Conservation (phyloP, 805 yeast genomes). For the Brettanomyces sp. region DNA sequence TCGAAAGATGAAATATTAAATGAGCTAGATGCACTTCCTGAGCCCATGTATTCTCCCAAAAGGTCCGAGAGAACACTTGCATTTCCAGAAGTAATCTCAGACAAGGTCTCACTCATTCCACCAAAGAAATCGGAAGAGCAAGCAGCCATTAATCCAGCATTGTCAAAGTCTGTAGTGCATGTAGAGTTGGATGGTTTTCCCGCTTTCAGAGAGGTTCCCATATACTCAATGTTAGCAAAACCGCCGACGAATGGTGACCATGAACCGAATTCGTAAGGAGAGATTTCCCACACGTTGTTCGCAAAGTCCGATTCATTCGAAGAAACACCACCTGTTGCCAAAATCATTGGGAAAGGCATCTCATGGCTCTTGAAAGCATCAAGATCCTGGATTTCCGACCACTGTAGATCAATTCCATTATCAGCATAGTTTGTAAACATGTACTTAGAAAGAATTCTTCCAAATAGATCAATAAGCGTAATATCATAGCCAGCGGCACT, state of each 20-base stretch:
- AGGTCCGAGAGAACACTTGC: constrained; percentile 3
- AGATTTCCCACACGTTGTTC: constrained; percentile 50
- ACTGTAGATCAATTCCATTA: constrained; percentile 50
- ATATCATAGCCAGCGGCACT: constrained; percentile 50
- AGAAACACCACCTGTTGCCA: constrained; percentile 49
- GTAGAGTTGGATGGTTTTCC: constrained; percentile 39
- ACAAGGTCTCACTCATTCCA: constrained; percentile 6
- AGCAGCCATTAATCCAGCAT: constrained; percentile 69
- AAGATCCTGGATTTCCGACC: constrained; percentile 45
- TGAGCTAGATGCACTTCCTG: constrained; percentile 7
- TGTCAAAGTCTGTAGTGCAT: constrained; percentile 67
- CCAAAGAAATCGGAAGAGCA: constrained; percentile 65
- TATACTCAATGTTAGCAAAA: constrained; percentile 53
- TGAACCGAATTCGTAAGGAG: constrained; percentile 71
- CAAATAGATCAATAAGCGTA: constrained; percentile 65
- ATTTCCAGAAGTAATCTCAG: constrained; percentile 9
- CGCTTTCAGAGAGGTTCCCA: constrained; percentile 52
- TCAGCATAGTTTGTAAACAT: constrained; percentile 50
- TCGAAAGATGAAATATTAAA: constrained; percentile 9
- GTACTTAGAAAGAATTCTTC: constrained; percentile 56
- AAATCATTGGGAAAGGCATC: constrained; percentile 64
- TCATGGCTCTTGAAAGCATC: constrained; percentile 47
- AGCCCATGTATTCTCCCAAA: neutral
- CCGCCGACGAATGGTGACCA: constrained; percentile 67
- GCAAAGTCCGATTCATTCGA: constrained; percentile 40